Evolutionary conservation across 495 filamentous ascomycete genomes (phyloP).

Genomic region (Pseudevernia furfuracea): DNA sequence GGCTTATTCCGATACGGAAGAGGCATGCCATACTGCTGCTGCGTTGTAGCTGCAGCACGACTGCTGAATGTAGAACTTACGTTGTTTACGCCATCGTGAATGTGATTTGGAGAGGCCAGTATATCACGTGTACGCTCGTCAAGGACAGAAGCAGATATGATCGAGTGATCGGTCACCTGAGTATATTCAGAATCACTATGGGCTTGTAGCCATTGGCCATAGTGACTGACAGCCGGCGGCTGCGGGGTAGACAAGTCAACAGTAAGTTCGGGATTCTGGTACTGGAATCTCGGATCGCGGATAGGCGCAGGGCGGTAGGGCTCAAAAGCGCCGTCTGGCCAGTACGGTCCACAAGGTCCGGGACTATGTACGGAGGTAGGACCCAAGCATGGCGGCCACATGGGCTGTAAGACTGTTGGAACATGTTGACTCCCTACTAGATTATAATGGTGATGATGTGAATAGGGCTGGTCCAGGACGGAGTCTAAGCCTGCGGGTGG

Average conservation of each 20-base stretch:
- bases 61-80: neutral
- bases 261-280: neutral
- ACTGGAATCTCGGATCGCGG: conserved; percentile 48
- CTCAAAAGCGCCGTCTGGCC: conserved; percentile 68
- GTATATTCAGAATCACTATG: conserved; percentile 9
- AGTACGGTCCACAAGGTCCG: conserved; percentile 66
- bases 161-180: neutral
- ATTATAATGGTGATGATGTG: conserved; percentile 38
- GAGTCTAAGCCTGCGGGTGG: conserved; percentile 41
- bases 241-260: conserved; percentile 9
- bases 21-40: conserved; percentile 8
- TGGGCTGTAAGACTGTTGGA: conserved; percentile 62
- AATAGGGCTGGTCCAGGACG: conserved; percentile 40
- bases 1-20: conserved; percentile 18
- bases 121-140: conserved; percentile 2
- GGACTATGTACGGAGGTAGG: conserved; percentile 68
- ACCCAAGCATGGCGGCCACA: conserved; percentile 60
- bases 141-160: neutral
- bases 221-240: conserved; percentile 8
- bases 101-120: neutral
- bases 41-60: conserved; percentile 9
- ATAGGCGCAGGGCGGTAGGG: conserved; percentile 65
- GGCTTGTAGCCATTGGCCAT: conserved; percentile 16
- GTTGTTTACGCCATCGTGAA: neutral
- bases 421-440: conserved; percentile 46